Evolutionary conservation across 306 rosid genomes (phyloP).

Genomic region (Pachyrhizus erosus): DNA sequence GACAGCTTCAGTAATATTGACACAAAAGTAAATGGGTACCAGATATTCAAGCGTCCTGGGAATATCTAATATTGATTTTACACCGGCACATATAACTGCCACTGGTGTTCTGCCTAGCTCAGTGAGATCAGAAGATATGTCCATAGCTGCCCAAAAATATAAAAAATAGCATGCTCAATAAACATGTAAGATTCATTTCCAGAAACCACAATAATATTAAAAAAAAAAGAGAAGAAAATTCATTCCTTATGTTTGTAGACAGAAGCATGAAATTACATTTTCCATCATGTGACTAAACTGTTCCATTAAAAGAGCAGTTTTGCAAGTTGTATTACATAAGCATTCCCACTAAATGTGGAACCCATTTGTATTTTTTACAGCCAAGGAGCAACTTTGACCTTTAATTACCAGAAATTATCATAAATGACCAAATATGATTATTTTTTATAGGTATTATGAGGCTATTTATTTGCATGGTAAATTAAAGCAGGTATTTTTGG

Average conservation of each 20-base stretch:
- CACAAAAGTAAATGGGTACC: constrained; percentile 51
- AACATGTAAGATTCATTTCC: constrained; percentile 11
- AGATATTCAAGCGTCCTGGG: constrained; percentile 91
- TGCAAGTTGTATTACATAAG: background rate
- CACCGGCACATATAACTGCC: constrained; percentile 93
- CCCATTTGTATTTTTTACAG: background rate
- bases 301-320: constrained; percentile 16
- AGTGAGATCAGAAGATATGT: constrained; percentile 92
- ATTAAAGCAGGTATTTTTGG: constrained; percentile 18
- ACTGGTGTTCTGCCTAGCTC: constrained; percentile 97
- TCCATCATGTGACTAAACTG: constrained; percentile 17
- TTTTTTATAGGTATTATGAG: background rate
- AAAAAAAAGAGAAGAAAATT: background rate
- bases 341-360: background rate
- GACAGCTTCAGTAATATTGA: constrained; percentile 36
- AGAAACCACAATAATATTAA: background rate
- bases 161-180: constrained; percentile 29
- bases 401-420: constrained; percentile 3
- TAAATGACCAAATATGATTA: constrained; percentile 1
- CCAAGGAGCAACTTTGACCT: constrained; percentile 12
- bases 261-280: constrained; percentile 15
- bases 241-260: constrained; percentile 27
- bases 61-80: constrained; percentile 91
- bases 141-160: constrained; percentile 71
- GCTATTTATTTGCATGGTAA: background rate